Percentiles rank a stretch among this genome's conserved stretches.
phyloP scores from a whole-genome alignment of 345 rosid genomes.

The Iberis pinnata region DNA sequence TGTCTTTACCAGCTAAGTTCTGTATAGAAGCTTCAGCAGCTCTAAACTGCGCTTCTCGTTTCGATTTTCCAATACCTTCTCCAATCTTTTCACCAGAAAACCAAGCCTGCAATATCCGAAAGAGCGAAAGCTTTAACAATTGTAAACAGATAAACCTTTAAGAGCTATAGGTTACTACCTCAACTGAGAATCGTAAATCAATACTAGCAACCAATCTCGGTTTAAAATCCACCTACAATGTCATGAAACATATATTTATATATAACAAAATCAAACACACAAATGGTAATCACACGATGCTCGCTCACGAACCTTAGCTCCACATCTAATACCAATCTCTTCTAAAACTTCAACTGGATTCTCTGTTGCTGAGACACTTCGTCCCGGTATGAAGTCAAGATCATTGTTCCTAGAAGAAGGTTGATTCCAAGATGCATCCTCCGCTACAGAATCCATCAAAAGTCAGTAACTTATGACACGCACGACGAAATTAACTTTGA shows the following conservation, averaged over 20 bases:
- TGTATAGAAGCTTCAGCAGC: constrained; percentile 79
- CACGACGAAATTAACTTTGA: constrained; percentile 15
- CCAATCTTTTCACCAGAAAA: constrained; percentile 77
- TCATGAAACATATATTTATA: constrained; percentile 18
- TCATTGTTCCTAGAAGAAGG: constrained; percentile 59
- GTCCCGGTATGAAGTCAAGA: constrained; percentile 57
- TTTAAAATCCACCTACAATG: constrained; percentile 73
- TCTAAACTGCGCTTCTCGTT: constrained; percentile 70
- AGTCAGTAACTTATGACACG: constrained; percentile 19
- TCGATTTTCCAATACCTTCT: constrained; percentile 73
- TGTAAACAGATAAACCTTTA: constrained; percentile 13
- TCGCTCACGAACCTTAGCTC: constrained; percentile 60
- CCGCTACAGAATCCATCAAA: constrained; percentile 42
- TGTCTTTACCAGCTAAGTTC: constrained; percentile 63
- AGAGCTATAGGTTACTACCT: constrained; percentile 49
- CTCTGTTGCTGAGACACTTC: constrained; percentile 48
- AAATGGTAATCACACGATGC: not conserved
- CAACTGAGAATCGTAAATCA: constrained; percentile 69
- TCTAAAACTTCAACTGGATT: constrained; percentile 52
- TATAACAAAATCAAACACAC: constrained; percentile 1
- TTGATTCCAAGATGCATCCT: constrained; percentile 47
- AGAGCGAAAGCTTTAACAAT: not conserved
- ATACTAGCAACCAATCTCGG: constrained; percentile 54
- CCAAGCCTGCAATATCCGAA: constrained; percentile 53
- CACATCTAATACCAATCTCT: constrained; percentile 77